Percentiles rank a stretch among this genome's conserved stretches.
Conservation (phyloP, 2,329 filamentous ascomycete species). For the Albophoma yamanashiensis region DNA sequence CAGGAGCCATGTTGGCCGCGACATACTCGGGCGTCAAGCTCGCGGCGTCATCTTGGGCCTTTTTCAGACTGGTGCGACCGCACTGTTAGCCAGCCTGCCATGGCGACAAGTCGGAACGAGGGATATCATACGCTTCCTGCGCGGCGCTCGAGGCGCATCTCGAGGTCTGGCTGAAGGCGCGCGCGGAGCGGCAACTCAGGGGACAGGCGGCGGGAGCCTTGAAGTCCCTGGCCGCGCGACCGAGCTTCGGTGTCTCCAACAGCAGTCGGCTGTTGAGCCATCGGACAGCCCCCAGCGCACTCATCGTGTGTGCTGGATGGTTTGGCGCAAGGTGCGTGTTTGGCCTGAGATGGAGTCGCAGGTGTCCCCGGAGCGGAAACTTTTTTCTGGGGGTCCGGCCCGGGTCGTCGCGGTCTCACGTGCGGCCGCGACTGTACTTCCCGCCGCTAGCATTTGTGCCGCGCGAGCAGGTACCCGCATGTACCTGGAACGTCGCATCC, state of each 20-base stretch:
- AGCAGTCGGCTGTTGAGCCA: slow-evolving; percentile 30
- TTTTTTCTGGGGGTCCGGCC: not conserved
- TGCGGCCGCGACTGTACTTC: not conserved
- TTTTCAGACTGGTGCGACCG: slow-evolving; percentile 27
- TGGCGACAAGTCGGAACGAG: not conserved
- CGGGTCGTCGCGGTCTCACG: not conserved
- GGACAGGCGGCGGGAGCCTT: slow-evolving; percentile 12
- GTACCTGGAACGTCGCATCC: not conserved
- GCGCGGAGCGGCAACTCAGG: slow-evolving; percentile 12
- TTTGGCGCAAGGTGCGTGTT: not conserved
- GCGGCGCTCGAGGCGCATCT: slow-evolving; percentile 20
- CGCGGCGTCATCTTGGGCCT: slow-evolving; percentile 41
- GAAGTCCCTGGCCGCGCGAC: slow-evolving; percentile 15
- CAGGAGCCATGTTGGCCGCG: slow-evolving; percentile 68
- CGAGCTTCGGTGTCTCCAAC: slow-evolving; percentile 15
- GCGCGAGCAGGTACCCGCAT: not conserved
- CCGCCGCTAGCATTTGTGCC: not conserved
- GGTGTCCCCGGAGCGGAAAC: not conserved
- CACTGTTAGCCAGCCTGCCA: slow-evolving; percentile 5
- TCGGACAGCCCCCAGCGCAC: slow-evolving; percentile 26
- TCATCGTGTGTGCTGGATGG: slow-evolving; percentile 20
- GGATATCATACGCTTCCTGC: slow-evolving; percentile 27
- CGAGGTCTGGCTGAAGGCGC: slow-evolving; percentile 23
- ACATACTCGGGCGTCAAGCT: slow-evolving; percentile 48
- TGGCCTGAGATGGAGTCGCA: not conserved